Evolutionary conservation across 148 eudicot genomes (phyloP).

Genomic region (Rhododendron williamsianum): DNA sequence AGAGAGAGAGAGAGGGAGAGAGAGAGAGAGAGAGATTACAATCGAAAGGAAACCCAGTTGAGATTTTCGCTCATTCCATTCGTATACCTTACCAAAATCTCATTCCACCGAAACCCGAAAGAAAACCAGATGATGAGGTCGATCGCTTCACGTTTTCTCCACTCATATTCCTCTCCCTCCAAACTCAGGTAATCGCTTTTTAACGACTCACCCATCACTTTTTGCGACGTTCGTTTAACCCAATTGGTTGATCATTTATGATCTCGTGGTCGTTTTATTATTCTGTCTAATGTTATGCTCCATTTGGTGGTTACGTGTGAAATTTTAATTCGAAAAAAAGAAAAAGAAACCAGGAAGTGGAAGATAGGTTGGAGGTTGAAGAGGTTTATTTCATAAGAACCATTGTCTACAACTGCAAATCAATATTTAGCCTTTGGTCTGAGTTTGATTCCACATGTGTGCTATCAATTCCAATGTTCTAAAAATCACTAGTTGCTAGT

Average conservation of each 20-base stretch:
- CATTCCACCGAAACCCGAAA: not conserved
- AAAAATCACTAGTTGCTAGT: not conserved
- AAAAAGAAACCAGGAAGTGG: not conserved
- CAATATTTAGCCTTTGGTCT: not conserved
- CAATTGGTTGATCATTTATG: not conserved
- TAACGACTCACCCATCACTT: not conserved
- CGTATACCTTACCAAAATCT: not conserved
- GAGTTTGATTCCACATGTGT: not conserved
- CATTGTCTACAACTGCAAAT: not conserved
- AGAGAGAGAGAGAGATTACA: not conserved
- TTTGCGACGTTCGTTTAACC: not conserved
- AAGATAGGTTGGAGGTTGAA: not conserved
- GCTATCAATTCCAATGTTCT: not conserved
- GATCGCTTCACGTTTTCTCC: slow-evolving; percentile 38
- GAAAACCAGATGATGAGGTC: slow-evolving; percentile 6
- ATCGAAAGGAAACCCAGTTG: not conserved
- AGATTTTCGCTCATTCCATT: not conserved
- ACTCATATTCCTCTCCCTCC: slow-evolving; percentile 28
- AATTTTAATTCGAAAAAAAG: not conserved
- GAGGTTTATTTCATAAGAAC: not conserved
- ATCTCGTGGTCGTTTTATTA: not conserved
- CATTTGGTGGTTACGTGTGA: not conserved
- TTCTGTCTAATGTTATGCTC: not conserved
- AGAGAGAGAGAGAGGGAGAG: not conserved
- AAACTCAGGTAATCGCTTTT: slow-evolving; percentile 21